Evolutionary conservation across 768 basidiomycete species (phyloP).

Genomic region (Tylopilus intermedius): DNA sequence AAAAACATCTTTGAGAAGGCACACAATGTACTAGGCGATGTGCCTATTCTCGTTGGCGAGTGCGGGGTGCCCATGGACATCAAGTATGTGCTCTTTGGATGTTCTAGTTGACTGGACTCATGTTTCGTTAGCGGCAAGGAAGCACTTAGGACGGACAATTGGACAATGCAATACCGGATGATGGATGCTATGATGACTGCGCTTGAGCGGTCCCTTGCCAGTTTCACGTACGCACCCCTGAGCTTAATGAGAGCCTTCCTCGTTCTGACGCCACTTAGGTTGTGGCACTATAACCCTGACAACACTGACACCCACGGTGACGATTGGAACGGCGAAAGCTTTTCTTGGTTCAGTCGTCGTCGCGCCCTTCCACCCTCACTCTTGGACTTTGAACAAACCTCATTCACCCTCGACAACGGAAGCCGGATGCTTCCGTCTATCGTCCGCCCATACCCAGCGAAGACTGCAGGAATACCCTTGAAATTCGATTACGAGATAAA

Average conservation of each 20-base stretch:
- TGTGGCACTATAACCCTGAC: conserved; percentile 93
- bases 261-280: conserved; percentile 36
- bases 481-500: conserved; percentile 74
- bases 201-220: conserved; percentile 69
- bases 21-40: conserved; percentile 69
- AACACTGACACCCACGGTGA: conserved; percentile 80
- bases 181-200: conserved; percentile 91
- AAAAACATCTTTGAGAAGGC: conserved; percentile 68
- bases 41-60: conserved; percentile 85
- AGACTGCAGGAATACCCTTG: conserved; percentile 80
- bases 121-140: conserved; percentile 49
- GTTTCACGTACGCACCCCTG: conserved; percentile 71
- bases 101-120: neutral
- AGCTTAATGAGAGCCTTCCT: neutral
- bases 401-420: conserved; percentile 77
- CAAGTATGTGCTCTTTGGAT: conserved; percentile 56
- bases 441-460: conserved; percentile 88
- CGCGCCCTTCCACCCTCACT: conserved; percentile 54
- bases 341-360: conserved; percentile 81
- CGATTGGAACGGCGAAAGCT: conserved; percentile 95
- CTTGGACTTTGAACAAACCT: conserved; percentile 54
- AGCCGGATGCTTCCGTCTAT: conserved; percentile 70
- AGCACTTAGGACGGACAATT: conserved; percentile 70
- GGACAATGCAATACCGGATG: conserved; percentile 81
- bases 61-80: conserved; percentile 96